Base-by-base conservation (phyloP, 495 filamentous ascomycete genomes). In the Hamigera avellanea region DNA sequence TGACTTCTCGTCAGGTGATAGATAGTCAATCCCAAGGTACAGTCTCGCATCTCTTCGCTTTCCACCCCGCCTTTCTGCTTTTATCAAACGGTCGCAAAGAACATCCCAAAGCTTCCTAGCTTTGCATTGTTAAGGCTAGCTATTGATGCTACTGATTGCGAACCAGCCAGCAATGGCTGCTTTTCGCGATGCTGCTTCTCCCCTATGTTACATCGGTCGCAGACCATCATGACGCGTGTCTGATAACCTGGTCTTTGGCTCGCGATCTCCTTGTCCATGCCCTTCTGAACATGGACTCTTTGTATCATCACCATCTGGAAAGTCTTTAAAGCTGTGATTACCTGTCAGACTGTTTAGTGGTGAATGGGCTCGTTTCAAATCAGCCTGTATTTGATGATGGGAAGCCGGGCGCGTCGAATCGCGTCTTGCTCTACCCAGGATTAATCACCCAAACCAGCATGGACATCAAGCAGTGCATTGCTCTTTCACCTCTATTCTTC, bases 1-100 rank as follows among this genome's bases (percentile, higher is more conserved):
- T 67, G 62, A 67, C 64, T 63, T 67, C 48, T 46, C 59, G 64
- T 67, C 64, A 67, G 64, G 64, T 67, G 64, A 67, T 67, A 67
- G 54, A 64, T 42, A 53, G 50, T n/a, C n/a, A n/a, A 55, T 56
- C 56, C 54, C 53, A 63, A 64, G 62, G 61, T 62, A 68, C 59
- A 8, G 31, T 21, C 18, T 17, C 14, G 34, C 16, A 15, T 32
- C 41, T 38, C 18, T 32, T 35, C 43, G 41, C 36, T 44, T 35
- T 32, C 36, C 27, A 13, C 41, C 26, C 26, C 41, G 29, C 37
- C 25, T 35, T 26, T 30, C 26, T 32, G 19, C 26, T 15, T 35
- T 25, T 23, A 41, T 35, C n/a, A 2, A 31, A 21, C 36, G 26
- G 36, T 19, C 16, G 30, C 5, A 30, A 30, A 15, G 28, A 30